phyloP scores from a whole-genome alignment of 2,329 filamentous ascomycete genomes.

The Coniella vitis region DNA sequence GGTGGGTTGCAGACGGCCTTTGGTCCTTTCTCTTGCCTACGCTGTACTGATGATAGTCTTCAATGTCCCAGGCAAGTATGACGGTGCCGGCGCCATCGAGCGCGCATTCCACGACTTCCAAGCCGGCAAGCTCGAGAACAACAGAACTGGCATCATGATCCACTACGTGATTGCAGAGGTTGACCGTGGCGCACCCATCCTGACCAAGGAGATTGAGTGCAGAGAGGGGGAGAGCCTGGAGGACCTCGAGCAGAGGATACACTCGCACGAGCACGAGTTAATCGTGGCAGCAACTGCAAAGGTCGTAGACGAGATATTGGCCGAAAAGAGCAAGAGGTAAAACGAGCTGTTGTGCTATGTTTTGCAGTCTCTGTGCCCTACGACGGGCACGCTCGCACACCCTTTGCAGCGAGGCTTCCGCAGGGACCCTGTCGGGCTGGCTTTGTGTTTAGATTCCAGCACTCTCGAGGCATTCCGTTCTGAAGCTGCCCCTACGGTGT shows the following conservation, averaged over 20 bases:
- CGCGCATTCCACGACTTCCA: constrained; percentile 69
- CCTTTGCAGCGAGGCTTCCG: no score
- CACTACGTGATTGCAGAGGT: constrained; percentile 79
- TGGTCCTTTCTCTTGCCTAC: neutral
- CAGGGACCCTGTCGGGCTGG: neutral
- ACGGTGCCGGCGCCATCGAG: constrained; percentile 71
- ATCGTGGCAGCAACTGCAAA: constrained; percentile 67
- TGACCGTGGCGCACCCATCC: constrained; percentile 69
- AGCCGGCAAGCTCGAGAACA: constrained; percentile 54
- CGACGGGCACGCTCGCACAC: neutral
- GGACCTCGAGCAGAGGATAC: constrained; percentile 65
- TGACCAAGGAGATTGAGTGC: constrained; percentile 62
- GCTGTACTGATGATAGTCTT: neutral
- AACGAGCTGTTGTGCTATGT: no score
- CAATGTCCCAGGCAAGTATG: constrained; percentile 54
- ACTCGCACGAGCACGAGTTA: constrained; percentile 67
- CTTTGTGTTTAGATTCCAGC: no score
- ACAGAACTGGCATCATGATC: constrained; percentile 78
- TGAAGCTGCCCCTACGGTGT: no score
- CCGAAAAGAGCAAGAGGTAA: constrained; percentile 8
- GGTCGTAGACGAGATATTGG: constrained; percentile 35
- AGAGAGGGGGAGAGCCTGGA: constrained; percentile 57
- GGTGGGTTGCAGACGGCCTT: constrained; percentile 32
- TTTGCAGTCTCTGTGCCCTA: neutral
- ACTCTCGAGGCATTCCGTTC: no score